Evolutionary conservation across 2,329 filamentous ascomycete species (phyloP).

Genomic region (Epicoccum sorghinum): DNA sequence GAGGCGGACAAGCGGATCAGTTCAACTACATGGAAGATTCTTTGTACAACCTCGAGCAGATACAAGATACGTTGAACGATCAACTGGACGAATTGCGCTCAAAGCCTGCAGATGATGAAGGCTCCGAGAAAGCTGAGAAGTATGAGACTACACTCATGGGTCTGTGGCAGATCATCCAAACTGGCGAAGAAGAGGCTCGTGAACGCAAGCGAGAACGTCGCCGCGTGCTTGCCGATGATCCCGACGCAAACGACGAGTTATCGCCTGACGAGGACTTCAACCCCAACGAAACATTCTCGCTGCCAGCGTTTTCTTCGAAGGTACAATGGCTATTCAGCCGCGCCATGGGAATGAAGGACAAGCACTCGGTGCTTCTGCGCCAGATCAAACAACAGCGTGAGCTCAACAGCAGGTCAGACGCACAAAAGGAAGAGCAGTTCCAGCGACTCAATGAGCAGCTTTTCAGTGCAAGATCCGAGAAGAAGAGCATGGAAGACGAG

Average conservation of each 20-base stretch:
- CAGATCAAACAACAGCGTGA: constrained; percentile 96
- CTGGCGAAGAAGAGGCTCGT: constrained; percentile 50
- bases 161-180: constrained; percentile 60
- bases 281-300: constrained; percentile 68
- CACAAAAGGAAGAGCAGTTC: constrained; percentile 49
- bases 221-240: constrained; percentile 55
- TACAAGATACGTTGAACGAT: constrained; percentile 41
- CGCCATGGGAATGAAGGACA: constrained; percentile 79
- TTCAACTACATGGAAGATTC: constrained; percentile 70
- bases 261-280: constrained; percentile 67
- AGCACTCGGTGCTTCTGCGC: constrained; percentile 85
- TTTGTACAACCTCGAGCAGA: constrained; percentile 54
- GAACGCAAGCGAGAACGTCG: constrained; percentile 46
- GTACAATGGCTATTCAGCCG: constrained; percentile 80
- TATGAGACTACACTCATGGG: constrained; percentile 60
- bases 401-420: constrained; percentile 85
- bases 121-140: constrained; percentile 35
- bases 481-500: constrained; percentile 44
- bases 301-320: constrained; percentile 77
- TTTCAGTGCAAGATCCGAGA: constrained; percentile 42
- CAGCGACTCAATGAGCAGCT: constrained; percentile 51
- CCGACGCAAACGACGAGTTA: constrained; percentile 64
- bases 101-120: constrained; percentile 22
- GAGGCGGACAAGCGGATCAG: constrained; percentile 68
- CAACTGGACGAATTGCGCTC: constrained; percentile 37